Percentiles rank a stretch among this genome's conserved stretches.
Conservation (phyloP, 1,139 yeast species). For the Geotrichum candidum region DNA sequence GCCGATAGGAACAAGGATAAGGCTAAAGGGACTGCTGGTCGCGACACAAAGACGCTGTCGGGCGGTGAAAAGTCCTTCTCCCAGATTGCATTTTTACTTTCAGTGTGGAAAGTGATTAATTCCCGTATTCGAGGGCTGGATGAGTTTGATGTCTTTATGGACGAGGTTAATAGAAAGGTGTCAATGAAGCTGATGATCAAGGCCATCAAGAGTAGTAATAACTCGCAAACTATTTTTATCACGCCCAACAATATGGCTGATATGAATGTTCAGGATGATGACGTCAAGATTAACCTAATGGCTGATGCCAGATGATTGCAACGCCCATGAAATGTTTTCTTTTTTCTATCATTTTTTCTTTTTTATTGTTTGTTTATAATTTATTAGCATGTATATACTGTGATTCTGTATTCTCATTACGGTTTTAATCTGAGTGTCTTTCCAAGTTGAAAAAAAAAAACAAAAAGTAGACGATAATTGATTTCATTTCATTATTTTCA, state of each 20-base stretch:
- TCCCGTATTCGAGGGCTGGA: conserved; percentile 84
- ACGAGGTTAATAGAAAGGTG: conserved; percentile 77
- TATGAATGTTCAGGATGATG: conserved; percentile 53
- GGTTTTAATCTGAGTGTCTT: background rate
- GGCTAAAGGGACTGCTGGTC: conserved; percentile 53
- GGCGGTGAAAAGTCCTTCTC: conserved; percentile 97
- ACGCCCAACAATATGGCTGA: conserved; percentile 91
- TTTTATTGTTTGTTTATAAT: background rate
- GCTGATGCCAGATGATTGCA: conserved; percentile 41
- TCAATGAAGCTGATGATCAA: conserved; percentile 71
- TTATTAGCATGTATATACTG: background rate
- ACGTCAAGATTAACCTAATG: conserved; percentile 69
- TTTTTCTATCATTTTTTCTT: background rate
- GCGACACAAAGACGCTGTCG: conserved; percentile 78
- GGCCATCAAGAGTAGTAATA: conserved; percentile 50
- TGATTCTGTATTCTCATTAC: background rate
- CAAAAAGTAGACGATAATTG: background rate
- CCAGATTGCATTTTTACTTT: conserved; percentile 77
- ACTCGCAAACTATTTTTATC: conserved; percentile 83
- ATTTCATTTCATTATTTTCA: background rate
- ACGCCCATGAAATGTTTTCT: background rate
- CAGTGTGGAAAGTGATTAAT: conserved; percentile 92
- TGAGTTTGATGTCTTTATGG: conserved; percentile 98
- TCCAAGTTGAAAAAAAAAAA: background rate
- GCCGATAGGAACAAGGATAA: conserved; percentile 27